These are phyloP conservation scores for Sicyos baderoa DNA, from an alignment of 306 rosid genomes.

Conservation along the genomic window DNA sequence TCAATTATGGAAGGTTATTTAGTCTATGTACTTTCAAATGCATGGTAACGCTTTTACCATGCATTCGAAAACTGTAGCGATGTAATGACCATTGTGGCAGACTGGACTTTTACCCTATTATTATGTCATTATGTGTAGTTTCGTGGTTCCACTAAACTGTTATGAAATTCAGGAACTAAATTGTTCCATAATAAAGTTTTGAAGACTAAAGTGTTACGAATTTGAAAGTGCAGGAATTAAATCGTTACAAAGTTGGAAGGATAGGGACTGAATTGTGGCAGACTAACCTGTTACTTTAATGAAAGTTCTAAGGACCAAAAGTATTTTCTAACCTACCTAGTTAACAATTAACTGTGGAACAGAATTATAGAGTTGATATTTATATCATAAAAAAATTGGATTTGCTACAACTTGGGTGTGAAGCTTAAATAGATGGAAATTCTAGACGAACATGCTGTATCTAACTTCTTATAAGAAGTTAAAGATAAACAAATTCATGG, in stretches of 20 bases:
- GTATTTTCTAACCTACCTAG: not conserved
- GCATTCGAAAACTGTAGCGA: too few species aligned
- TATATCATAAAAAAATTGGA: too few species aligned
- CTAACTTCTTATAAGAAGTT: not conserved
- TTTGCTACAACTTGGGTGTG: too few species aligned
- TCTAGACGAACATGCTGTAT: not conserved
- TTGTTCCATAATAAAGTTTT: too few species aligned
- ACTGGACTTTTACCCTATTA: too few species aligned
- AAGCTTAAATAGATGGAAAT: not conserved
- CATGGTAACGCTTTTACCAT: not conserved
- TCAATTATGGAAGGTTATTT: too few species aligned
- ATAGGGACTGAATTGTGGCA: not conserved
- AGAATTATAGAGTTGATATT: too few species aligned
- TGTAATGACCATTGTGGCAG: too few species aligned
- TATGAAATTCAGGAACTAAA: too few species aligned
- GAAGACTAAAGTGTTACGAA: not conserved
- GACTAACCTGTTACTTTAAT: not conserved
- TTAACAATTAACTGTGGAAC: too few species aligned
- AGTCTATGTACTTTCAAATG: not conserved
- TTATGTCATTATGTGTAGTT: too few species aligned
- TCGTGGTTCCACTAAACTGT: not conserved
- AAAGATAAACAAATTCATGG: conserved; percentile 17
- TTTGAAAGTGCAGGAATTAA: not conserved
- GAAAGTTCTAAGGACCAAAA: not conserved
- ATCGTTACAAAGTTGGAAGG: not conserved